A percentile compares a stretch with the other conserved stretches of the same genome.
phyloP scores from a whole-genome alignment of 352 stramenopile species.

The Phytophthora chlamydospora region DNA sequence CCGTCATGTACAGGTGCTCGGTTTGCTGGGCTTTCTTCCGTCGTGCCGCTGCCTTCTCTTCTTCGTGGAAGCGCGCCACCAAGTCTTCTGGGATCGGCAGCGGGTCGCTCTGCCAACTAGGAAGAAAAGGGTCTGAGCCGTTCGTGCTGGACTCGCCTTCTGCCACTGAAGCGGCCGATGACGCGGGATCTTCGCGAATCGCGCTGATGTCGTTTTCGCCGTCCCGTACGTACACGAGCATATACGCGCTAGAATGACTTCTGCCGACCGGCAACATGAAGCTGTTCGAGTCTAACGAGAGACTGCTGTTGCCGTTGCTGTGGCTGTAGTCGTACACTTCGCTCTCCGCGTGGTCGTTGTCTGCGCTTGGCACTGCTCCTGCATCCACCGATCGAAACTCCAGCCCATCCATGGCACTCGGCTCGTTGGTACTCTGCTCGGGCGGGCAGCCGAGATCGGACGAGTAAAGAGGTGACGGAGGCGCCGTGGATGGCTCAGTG shows the following conservation, averaged over 20 bases:
- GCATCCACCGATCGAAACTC: slow-evolving; percentile 49
- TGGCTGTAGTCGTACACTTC: slow-evolving; percentile 56
- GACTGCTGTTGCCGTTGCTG: slow-evolving; percentile 25
- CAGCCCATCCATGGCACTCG: slow-evolving; percentile 42
- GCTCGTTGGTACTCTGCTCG: slow-evolving; percentile 34
- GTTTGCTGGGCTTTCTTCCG: slow-evolving; percentile 85
- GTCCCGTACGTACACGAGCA: slow-evolving; percentile 89
- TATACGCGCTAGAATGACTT: slow-evolving; percentile 88
- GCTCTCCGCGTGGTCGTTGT: slow-evolving; percentile 14
- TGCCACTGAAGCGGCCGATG: slow-evolving; percentile 13
- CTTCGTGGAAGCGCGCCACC: slow-evolving; percentile 74
- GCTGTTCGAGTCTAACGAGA: slow-evolving; percentile 30
- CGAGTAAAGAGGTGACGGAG: slow-evolving; percentile 60
- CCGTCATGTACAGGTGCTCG: slow-evolving; percentile 82
- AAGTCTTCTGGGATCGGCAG: slow-evolving; percentile 60
- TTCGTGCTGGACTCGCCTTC: slow-evolving; percentile 4
- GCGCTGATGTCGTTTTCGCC: slow-evolving; percentile 71
- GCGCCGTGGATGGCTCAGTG: slow-evolving; percentile 29
- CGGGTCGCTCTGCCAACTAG: slow-evolving; percentile 42
- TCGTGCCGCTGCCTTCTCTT: slow-evolving; percentile 68
- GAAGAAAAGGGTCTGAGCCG: slow-evolving; percentile 1
- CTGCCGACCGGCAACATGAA: slow-evolving; percentile 61
- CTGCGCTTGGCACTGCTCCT: slow-evolving; percentile 14
- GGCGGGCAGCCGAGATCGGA: slow-evolving; percentile 54
- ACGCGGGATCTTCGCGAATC: slow-evolving; percentile 42